Evolutionary conservation across 768 basidiomycete genomes (phyloP).

Genomic region (Myochromella boudieri): DNA sequence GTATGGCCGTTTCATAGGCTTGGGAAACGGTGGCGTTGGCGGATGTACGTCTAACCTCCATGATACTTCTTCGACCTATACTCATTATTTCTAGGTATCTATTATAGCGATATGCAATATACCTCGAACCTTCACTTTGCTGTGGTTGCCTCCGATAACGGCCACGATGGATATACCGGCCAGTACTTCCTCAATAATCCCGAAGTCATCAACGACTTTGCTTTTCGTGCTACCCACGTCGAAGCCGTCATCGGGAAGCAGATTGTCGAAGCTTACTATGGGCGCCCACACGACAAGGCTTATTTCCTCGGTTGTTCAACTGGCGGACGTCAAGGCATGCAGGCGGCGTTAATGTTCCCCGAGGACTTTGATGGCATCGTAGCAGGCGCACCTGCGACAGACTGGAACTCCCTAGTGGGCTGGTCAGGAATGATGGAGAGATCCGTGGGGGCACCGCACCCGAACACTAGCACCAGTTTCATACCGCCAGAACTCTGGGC

Average conservation of each 20-base stretch:
- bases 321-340: slow-evolving; percentile 8
- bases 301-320: slow-evolving; percentile 11
- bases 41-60: background rate
- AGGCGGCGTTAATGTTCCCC: slow-evolving; percentile 9
- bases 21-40: slow-evolving; percentile 1
- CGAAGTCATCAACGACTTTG: slow-evolving; percentile 11
- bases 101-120: slow-evolving; percentile 2
- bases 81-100: background rate
- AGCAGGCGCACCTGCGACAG: slow-evolving; percentile 1
- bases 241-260: slow-evolving; percentile 10
- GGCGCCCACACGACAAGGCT: slow-evolving; percentile 1
- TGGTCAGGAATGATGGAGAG: background rate
- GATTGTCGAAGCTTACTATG: slow-evolving; percentile 8
- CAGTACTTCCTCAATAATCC: background rate
- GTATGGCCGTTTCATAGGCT: background rate
- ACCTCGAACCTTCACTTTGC: slow-evolving; percentile 6
- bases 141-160: slow-evolving; percentile 5
- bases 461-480: slow-evolving; percentile 3
- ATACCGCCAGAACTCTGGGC: slow-evolving; percentile 2
- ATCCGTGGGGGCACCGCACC: slow-evolving; percentile 1
- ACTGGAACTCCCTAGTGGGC: slow-evolving; percentile 1
- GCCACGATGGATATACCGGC: slow-evolving; percentile 1
- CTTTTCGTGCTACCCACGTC: slow-evolving; percentile 5
- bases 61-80: background rate
- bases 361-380: slow-evolving; percentile 13